Evolutionary conservation across 495 filamentous ascomycete genomes (phyloP).

Genomic region (Ramalina intermedia): DNA sequence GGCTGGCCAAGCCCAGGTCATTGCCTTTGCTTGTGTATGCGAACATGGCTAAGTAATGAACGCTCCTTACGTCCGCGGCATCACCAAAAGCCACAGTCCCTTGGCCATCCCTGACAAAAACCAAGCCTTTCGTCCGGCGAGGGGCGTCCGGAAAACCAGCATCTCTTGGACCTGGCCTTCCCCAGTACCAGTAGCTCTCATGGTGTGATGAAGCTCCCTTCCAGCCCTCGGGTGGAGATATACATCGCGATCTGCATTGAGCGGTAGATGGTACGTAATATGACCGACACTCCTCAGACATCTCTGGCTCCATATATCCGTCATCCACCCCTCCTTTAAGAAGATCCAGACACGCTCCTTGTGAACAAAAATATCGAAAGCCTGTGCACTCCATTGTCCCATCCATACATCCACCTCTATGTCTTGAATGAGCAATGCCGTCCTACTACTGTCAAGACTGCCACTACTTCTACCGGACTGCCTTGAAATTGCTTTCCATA

Average conservation of each 20-base stretch:
- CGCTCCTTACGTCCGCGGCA: background rate
- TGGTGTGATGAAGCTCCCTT: too few relatives aligned
- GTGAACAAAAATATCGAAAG: too few relatives aligned
- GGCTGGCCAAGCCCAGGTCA: background rate
- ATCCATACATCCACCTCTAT: too few relatives aligned
- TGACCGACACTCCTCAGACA: too few relatives aligned
- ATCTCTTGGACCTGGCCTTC: background rate
- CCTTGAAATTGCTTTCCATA: constrained; percentile 68
- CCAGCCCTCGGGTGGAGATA: too few relatives aligned
- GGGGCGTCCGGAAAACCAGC: background rate
- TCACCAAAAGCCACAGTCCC: background rate
- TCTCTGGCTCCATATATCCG: too few relatives aligned
- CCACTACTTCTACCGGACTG: constrained; percentile 84
- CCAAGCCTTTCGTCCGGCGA: constrained; percentile 1
- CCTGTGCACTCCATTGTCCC: too few relatives aligned
- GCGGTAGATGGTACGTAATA: too few relatives aligned
- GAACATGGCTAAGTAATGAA: background rate
- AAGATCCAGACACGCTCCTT: too few relatives aligned
- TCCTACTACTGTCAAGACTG: constrained; percentile 74
- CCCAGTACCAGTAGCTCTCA: too few relatives aligned
- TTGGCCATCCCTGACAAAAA: background rate
- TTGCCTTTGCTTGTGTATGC: background rate
- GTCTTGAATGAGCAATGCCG: constrained; percentile 42
- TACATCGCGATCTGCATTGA: too few relatives aligned
- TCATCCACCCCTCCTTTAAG: too few relatives aligned